A percentile compares a stretch with the other conserved stretches of the same genome.
These are phyloP conservation scores for Musa itinerans DNA, from an alignment of 176 grass and related monocot genomes.

Conservation along the genomic window DNA sequence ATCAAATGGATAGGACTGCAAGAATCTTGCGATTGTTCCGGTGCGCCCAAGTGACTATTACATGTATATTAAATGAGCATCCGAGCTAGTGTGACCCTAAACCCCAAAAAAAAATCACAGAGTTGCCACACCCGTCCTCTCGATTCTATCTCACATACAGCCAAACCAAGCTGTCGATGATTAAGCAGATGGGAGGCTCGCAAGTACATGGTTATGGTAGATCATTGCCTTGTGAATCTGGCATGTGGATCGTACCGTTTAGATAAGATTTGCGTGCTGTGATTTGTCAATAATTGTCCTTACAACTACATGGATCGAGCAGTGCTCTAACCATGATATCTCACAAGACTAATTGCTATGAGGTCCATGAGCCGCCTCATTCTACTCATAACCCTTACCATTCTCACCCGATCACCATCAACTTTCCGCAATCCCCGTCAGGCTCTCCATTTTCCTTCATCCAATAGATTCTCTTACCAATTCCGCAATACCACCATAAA, in stretches of 20 bases:
- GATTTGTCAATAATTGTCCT: constrained; percentile 1
- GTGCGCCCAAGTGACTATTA: background rate
- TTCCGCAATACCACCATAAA: background rate
- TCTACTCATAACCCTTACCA: background rate
- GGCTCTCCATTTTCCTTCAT: too few species aligned
- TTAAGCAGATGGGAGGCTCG: background rate
- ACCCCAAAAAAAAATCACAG: background rate
- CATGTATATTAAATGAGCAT: background rate
- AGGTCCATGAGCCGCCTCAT: background rate
- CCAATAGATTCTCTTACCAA: background rate
- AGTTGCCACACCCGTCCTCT: background rate
- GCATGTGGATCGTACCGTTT: background rate
- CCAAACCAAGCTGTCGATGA: background rate
- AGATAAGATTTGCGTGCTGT: background rate
- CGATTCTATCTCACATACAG: background rate
- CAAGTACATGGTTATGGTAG: too few species aligned
- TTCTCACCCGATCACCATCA: background rate
- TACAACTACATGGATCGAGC: background rate
- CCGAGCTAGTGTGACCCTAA: background rate
- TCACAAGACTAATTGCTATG: background rate
- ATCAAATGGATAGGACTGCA: background rate
- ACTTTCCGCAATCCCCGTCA: background rate
- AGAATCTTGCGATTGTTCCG: background rate
- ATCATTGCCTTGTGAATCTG: background rate
- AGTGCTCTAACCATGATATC: background rate